A percentile compares a stretch with the other conserved stretches of the same genome.
Evolutionary conservation across 2,329 filamentous ascomycete genomes (phyloP).

Genomic region (Fusarium xylarioides): DNA sequence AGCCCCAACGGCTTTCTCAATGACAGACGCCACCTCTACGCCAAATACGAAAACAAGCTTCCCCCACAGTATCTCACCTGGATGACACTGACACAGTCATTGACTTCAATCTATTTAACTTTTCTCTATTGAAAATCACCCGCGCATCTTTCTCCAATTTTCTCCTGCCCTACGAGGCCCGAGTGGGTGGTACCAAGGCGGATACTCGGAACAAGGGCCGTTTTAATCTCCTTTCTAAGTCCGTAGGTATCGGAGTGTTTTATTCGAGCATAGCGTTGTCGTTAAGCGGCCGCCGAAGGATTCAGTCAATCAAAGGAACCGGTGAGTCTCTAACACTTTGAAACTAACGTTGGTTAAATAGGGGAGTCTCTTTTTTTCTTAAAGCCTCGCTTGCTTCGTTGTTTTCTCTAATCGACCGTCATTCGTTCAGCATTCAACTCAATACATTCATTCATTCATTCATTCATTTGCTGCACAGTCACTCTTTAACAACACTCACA

Average conservation of each 20-base stretch:
- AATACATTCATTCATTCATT: constrained; percentile 35
- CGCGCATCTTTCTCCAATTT: neutral
- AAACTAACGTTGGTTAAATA: neutral
- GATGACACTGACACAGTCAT: neutral
- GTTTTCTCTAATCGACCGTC: neutral
- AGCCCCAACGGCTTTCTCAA: constrained; percentile 2
- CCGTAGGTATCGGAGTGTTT: constrained; percentile 13
- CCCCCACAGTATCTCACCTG: neutral
- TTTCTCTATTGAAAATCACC: neutral
- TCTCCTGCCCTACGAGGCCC: constrained; percentile 5
- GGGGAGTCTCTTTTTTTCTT: constrained; percentile 1
- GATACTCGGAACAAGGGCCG: constrained; percentile 6
- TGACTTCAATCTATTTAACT: neutral
- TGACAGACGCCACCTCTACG: constrained; percentile 1
- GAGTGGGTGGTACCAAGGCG: constrained; percentile 4
- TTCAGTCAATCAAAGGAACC: constrained; percentile 11
- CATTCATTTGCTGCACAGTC: constrained; percentile 26
- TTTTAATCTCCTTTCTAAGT: constrained; percentile 16
- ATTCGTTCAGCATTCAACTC: constrained; percentile 10
- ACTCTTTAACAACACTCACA: constrained; percentile 10
- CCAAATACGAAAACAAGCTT: neutral
- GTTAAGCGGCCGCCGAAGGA: constrained; percentile 22
- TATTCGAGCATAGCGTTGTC: constrained; percentile 16
- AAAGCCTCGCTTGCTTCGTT: neutral
- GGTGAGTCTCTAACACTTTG: neutral